Percentiles rank a stretch among this genome's conserved stretches.
phyloP scores from a whole-genome alignment of 306 rosid genomes.

The Cucumis sativus region Cucumber_9930_V3 NC_026658.2:2711501-2712000 shows the following conservation, averaged over 20 bases:
- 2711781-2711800: constrained; percentile 89
- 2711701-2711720: constrained; percentile 25
- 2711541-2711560: constrained; percentile 84
- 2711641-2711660: background rate
- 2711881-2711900: background rate
- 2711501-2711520: constrained; percentile 88
- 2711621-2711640: background rate
- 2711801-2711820: constrained; percentile 79
- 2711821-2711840: background rate
- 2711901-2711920: background rate
- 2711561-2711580: constrained; percentile 64
- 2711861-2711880: background rate
- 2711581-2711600: constrained; percentile 17
- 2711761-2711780: constrained; percentile 56
- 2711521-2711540: constrained; percentile 94
- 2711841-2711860: constrained; percentile 9
- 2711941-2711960: background rate
- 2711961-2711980: constrained; percentile 55
- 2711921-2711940: background rate
- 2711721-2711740: constrained; percentile 57
- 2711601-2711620: background rate
- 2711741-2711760: constrained; percentile 61
- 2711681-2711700: constrained; percentile 36
- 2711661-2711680: constrained; percentile 17
- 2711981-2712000: constrained; percentile 90